Percentiles rank a stretch among this genome's conserved stretches.
These are phyloP conservation scores for Dactylonectria macrodidyma DNA, from an alignment of 2,329 filamentous ascomycete genomes.

Conservation along the genomic window DNA sequence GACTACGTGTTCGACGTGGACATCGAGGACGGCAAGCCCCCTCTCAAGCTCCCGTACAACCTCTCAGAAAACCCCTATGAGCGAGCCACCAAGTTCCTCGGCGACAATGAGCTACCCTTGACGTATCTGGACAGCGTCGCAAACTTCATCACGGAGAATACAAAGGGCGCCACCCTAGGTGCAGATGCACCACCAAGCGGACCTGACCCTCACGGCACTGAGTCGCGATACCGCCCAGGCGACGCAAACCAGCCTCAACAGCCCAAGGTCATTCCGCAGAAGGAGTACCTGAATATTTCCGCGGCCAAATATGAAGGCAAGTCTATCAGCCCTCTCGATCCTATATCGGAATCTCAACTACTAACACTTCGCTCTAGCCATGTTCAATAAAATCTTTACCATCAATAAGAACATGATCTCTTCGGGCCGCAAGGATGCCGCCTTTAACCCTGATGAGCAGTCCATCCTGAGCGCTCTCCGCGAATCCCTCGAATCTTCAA, in stretches of 20 bases:
- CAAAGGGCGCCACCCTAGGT: conserved; percentile 87
- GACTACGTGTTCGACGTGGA: conserved; percentile 98
- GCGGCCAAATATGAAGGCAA: conserved; percentile 77
- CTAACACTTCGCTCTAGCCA: conserved; percentile 60
- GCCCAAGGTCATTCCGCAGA: conserved; percentile 81
- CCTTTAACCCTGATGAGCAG: conserved; percentile 81
- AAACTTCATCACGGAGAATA: conserved; percentile 92
- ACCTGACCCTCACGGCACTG: conserved; percentile 83
- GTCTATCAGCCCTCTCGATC: conserved; percentile 10
- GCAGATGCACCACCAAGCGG: conserved; percentile 66
- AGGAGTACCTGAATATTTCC: conserved; percentile 82
- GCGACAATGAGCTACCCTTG: conserved; percentile 89
- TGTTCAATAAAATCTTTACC: conserved; percentile 82
- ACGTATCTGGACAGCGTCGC: conserved; percentile 92
- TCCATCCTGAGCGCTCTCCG: conserved; percentile 73
- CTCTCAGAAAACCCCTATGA: conserved; percentile 94
- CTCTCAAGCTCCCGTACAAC: conserved; percentile 95
- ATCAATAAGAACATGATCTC: conserved; percentile 82
- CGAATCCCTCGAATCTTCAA: conserved; percentile 72
- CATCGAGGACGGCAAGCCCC: conserved; percentile 93
- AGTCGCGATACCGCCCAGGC: conserved; percentile 84
- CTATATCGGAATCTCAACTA: not conserved
- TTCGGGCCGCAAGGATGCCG: conserved; percentile 79
- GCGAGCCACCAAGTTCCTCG: conserved; percentile 90
- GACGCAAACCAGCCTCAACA: conserved; percentile 55